Evolutionary conservation across 2,329 filamentous ascomycete species (phyloP).

Genomic region (Alternaria novae-zelandiae): DNA sequence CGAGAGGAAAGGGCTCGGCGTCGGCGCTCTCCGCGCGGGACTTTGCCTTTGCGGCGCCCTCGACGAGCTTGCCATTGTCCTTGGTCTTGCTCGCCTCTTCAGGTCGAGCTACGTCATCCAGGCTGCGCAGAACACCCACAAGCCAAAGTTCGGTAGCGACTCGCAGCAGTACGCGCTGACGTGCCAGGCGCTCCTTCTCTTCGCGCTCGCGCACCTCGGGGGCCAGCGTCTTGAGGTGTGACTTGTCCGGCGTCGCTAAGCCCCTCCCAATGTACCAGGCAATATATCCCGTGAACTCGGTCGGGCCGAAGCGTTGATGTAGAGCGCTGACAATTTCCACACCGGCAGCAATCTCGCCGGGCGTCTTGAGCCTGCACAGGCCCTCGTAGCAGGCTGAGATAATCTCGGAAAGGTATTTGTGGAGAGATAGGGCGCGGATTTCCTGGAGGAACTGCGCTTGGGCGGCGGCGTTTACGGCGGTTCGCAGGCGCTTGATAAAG

Average conservation of each 20-base stretch:
- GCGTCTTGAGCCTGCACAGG: constrained; percentile 86
- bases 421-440: constrained; percentile 85
- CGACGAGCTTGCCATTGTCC: constrained; percentile 60
- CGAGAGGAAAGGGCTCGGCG: constrained; percentile 90
- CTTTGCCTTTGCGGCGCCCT: constrained; percentile 68
- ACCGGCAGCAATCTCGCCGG: constrained; percentile 88
- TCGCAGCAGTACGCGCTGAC: constrained; percentile 84
- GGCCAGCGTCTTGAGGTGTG: constrained; percentile 76
- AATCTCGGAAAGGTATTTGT: constrained; percentile 97
- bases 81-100: constrained; percentile 69
- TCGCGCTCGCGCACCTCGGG: constrained; percentile 89
- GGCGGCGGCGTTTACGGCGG: constrained; percentile 80
- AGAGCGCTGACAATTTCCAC: constrained; percentile 94
- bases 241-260: constrained; percentile 88
- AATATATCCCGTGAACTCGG: constrained; percentile 88
- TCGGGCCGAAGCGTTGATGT: constrained; percentile 90
- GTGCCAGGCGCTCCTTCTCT: constrained; percentile 87
- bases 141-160: constrained; percentile 97
- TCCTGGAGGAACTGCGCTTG: constrained; percentile 87
- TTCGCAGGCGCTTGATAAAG: constrained; percentile 95
- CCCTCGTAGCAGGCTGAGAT: constrained; percentile 96
- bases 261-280: constrained; percentile 93
- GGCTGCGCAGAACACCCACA: constrained; percentile 81
- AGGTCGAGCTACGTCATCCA: constrained; percentile 71
- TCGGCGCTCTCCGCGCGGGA: constrained; percentile 67